Conservation (phyloP, 495 filamentous ascomycete species). For the Tuber microsphaerosporum region DNA sequence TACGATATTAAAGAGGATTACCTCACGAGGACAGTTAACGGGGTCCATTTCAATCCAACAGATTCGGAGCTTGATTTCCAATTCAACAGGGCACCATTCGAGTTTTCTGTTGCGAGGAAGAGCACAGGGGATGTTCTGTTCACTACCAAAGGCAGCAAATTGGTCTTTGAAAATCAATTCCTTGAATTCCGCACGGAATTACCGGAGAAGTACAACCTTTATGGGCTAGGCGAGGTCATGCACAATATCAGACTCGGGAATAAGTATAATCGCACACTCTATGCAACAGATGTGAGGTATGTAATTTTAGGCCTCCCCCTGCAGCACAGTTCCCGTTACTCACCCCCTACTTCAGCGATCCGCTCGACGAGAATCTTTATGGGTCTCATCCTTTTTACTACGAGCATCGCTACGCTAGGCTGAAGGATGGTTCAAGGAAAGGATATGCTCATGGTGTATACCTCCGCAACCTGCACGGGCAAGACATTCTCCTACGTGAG, state of each 20-base stretch:
- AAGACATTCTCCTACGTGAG: constrained; percentile 73
- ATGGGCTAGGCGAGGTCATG: constrained; percentile 73
- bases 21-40: not conserved
- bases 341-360: not conserved
- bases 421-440: constrained; percentile 44
- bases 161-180: constrained; percentile 77
- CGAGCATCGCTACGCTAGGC: constrained; percentile 53
- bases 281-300: constrained; percentile 72
- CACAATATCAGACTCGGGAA: constrained; percentile 64
- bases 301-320: constrained; percentile 61
- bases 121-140: not conserved
- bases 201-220: constrained; percentile 61
- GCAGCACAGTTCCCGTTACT: not conserved
- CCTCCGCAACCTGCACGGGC: constrained; percentile 72
- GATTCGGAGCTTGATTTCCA: not conserved
- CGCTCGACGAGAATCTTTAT: constrained; percentile 62
- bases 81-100: not conserved
- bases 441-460: constrained; percentile 70
- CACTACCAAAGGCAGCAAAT: not conserved
- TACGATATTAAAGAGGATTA: constrained; percentile 2
- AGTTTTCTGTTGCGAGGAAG: not conserved
- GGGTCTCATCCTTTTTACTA: constrained; percentile 78
- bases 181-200: constrained; percentile 62
- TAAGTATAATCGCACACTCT: constrained; percentile 52
- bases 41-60: not conserved